A percentile compares a stretch with the other conserved stretches of the same genome.
Conservation (phyloP, 345 rosid species). For the Sonneratia alba region DNA sequence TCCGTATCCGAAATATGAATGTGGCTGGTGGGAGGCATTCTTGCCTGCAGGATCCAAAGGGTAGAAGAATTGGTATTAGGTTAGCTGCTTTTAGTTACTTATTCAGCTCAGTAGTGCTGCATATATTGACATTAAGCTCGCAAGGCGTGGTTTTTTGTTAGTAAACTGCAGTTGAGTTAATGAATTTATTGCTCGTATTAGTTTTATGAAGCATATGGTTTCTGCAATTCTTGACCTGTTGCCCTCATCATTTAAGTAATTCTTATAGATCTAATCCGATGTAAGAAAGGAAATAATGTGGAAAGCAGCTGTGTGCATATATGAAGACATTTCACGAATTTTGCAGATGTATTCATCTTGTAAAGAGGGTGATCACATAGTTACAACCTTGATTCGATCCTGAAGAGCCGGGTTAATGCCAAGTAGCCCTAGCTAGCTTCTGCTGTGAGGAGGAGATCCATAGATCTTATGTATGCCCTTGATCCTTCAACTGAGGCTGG, state of each 20-base stretch:
- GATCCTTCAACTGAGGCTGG: too few species aligned
- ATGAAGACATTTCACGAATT: too few species aligned
- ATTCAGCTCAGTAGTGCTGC: not conserved
- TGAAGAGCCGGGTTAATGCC: too few species aligned
- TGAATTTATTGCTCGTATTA: not conserved
- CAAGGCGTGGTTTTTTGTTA: not conserved
- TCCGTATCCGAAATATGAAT: conserved; percentile 84
- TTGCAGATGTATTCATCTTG: too few species aligned
- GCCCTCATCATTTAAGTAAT: not conserved
- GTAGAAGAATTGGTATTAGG: conserved; percentile 8
- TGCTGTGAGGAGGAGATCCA: too few species aligned
- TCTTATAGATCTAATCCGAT: not conserved
- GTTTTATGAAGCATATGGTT: not conserved
- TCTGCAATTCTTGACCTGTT: not conserved
- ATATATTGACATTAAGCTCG: not conserved
- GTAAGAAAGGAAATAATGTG: not conserved
- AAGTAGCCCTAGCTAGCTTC: too few species aligned
- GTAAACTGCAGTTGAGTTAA: not conserved
- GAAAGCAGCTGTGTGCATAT: too few species aligned
- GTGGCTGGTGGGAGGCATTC: conserved; percentile 94
- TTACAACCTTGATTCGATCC: too few species aligned
- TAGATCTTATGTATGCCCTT: too few species aligned
- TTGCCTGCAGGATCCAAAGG: conserved; percentile 49
- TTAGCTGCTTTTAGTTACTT: not conserved
- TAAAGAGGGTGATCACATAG: too few species aligned